phyloP scores from a whole-genome alignment of 257 asterid species.

The Scutellaria barbata region DNA sequence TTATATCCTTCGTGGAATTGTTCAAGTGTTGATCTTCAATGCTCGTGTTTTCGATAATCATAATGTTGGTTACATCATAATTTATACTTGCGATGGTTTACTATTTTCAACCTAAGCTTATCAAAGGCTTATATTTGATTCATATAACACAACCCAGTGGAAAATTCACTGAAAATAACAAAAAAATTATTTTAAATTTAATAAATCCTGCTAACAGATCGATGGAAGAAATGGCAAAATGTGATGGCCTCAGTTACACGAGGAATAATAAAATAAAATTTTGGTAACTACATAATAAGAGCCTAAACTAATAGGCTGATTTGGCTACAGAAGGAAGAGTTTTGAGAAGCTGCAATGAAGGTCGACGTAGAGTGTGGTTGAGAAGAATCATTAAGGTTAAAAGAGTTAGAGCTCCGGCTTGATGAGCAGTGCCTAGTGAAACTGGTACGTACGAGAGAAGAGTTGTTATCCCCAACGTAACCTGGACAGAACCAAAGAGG shows the following conservation, averaged over 20 bases:
- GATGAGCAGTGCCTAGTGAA: slow-evolving; percentile 87
- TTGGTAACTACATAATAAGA: not conserved
- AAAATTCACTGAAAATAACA: not conserved
- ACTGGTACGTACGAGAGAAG: slow-evolving; percentile 85
- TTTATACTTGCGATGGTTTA: too few species aligned
- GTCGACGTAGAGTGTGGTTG: slow-evolving; percentile 85
- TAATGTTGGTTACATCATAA: too few species aligned
- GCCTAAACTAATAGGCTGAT: slow-evolving; percentile 38
- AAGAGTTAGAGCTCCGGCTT: slow-evolving; percentile 97
- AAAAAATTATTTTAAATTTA: too few species aligned
- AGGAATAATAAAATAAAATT: not conserved
- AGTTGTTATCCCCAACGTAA: slow-evolving; percentile 79
- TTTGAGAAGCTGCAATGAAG: slow-evolving; percentile 74
- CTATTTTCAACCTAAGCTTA: too few species aligned
- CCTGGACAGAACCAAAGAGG: slow-evolving; percentile 49
- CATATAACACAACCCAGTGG: too few species aligned
- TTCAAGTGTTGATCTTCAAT: too few species aligned
- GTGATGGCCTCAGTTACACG: not conserved
- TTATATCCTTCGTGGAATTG: too few species aligned
- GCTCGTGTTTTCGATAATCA: too few species aligned
- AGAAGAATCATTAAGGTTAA: slow-evolving; percentile 78
- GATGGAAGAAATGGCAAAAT: not conserved
- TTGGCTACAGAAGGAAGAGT: slow-evolving; percentile 66
- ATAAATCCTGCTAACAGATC: not conserved
- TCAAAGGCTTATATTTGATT: too few species aligned